Percentiles rank a stretch among this genome's conserved stretches.
phyloP scores from a whole-genome alignment of 1,284 basidiomycete species.

The Tetrapyrgos nigripes region DNA sequence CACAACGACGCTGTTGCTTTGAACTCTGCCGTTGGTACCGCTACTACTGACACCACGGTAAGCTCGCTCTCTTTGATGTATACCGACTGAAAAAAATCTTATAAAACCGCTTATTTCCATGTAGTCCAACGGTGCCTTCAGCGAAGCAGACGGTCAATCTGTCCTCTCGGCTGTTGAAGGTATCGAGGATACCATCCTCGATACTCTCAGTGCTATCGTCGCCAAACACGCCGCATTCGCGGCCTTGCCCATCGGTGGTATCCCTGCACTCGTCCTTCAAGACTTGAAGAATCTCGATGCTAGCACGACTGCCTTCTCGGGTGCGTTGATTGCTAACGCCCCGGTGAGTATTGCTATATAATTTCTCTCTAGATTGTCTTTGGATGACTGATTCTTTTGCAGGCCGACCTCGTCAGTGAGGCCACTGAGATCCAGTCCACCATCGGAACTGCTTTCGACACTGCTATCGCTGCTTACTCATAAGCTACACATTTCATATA shows the following conservation, averaged over 20 bases:
- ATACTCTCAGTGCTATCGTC: conserved; percentile 36
- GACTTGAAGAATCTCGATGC: conserved; percentile 33
- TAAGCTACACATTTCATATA: conserved; percentile 11
- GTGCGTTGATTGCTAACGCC: conserved; percentile 31
- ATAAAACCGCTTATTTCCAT: not conserved
- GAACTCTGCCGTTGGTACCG: conserved; percentile 28
- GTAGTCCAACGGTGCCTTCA: conserved; percentile 17
- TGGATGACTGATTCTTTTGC: not conserved
- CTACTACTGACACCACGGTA: conserved; percentile 34
- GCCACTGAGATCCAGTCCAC: conserved; percentile 24
- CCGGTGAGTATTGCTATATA: conserved; percentile 28
- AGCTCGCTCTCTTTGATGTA: conserved; percentile 2
- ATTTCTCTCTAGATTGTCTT: not conserved
- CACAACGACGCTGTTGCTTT: conserved; percentile 33
- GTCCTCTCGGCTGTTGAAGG: conserved; percentile 32
- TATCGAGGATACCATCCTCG: conserved; percentile 32
- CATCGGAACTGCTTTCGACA: conserved; percentile 35
- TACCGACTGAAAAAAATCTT: not conserved
- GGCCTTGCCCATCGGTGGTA: conserved; percentile 12
- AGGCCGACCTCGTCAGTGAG: conserved; percentile 28
- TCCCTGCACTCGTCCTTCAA: conserved; percentile 19
- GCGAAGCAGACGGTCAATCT: conserved; percentile 26
- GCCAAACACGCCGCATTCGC: conserved; percentile 37
- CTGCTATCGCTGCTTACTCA: conserved; percentile 37
- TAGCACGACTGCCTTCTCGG: conserved; percentile 33